phyloP scores from a whole-genome alignment of 2,329 filamentous ascomycete species.

The Microdochium nivale region DNA sequence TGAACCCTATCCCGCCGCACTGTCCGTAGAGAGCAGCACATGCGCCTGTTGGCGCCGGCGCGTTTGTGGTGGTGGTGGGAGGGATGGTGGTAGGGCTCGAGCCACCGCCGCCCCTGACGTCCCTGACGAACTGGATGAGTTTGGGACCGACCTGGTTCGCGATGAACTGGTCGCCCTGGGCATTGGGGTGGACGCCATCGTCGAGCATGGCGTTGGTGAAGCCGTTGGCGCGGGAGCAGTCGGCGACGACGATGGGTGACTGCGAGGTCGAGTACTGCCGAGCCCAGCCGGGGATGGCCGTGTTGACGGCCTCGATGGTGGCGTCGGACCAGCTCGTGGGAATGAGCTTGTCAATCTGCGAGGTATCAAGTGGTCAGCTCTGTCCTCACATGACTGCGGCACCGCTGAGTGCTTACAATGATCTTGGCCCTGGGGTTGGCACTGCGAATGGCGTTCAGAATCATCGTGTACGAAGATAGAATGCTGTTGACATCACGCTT shows the following conservation, averaged over 20 bases:
- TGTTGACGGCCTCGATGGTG: conserved; percentile 23
- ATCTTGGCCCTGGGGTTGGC: conserved; percentile 28
- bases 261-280: conserved; percentile 21
- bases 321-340: conserved; percentile 21
- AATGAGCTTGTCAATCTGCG: conserved; percentile 30
- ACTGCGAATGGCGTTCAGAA: conserved; percentile 26
- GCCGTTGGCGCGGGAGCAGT: conserved; percentile 17
- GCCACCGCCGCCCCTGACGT: background rate
- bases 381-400: no score
- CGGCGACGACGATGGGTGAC: conserved; percentile 29
- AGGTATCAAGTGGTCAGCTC: no score
- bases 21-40: conserved; percentile 22
- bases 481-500: conserved; percentile 20
- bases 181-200: conserved; percentile 30
- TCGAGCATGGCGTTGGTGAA: conserved; percentile 15
- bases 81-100: background rate
- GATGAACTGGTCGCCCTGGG: conserved; percentile 21
- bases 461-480: conserved; percentile 27
- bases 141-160: conserved; percentile 21
- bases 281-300: conserved; percentile 28
- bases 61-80: background rate
- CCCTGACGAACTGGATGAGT: conserved; percentile 18
- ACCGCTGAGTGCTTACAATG: conserved; percentile 20
- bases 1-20: conserved; percentile 24
- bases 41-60: background rate